Evolutionary conservation across 176 grass and related monocot species (phyloP).

Genomic region (Oryza meyeriana): DNA sequence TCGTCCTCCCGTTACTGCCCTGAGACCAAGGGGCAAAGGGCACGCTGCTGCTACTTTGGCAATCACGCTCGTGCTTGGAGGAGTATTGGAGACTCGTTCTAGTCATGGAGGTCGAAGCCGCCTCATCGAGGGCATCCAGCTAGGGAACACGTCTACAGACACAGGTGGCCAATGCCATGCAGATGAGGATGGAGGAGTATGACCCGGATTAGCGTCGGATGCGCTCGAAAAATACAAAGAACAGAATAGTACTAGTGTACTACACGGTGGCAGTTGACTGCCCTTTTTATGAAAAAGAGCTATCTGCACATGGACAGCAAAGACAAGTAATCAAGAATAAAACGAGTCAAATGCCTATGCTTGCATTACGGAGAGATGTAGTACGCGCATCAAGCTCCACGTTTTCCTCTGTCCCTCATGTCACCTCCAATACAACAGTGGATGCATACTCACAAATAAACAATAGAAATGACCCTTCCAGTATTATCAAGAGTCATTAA

Average conservation of each 20-base stretch:
- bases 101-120: neutral
- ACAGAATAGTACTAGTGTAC: too few relatives aligned
- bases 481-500: neutral
- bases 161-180: slow-evolving; percentile 21
- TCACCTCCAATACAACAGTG: neutral
- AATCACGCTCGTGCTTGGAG: neutral
- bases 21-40: neutral
- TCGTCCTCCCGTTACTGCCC: neutral
- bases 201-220: slow-evolving; percentile 42
- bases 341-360: slow-evolving; percentile 31
- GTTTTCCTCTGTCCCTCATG: neutral
- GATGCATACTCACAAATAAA: neutral
- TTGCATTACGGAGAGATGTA: slow-evolving; percentile 10
- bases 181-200: slow-evolving; percentile 13
- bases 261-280: neutral
- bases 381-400: slow-evolving; percentile 35
- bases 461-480: neutral
- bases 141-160: neutral
- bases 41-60: neutral
- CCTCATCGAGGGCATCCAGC: slow-evolving; percentile 13
- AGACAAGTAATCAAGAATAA: neutral
- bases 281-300: neutral
- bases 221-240: neutral
- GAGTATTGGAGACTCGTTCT: slow-evolving; percentile 10
- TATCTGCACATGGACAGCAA: slow-evolving; percentile 17